These are phyloP conservation scores for Corrigiola litoralis DNA, from an alignment of 179 eudicot species.

Conservation along the genomic window DNA sequence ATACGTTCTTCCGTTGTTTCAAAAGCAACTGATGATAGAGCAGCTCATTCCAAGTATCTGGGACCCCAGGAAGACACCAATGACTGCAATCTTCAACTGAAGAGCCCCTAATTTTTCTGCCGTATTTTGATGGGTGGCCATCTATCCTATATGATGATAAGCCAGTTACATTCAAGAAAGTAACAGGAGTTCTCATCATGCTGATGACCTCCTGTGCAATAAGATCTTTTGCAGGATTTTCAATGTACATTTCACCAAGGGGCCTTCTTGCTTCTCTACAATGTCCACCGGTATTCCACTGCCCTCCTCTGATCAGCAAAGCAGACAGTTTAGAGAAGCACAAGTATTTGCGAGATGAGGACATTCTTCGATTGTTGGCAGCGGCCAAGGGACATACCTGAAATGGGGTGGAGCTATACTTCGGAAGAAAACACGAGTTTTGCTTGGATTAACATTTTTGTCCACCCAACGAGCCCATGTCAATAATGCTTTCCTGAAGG, in stretches of 20 bases:
- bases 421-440: slow-evolving; percentile 74
- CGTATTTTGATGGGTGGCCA: slow-evolving; percentile 84
- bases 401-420: slow-evolving; percentile 93
- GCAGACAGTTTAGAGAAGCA: slow-evolving; percentile 7
- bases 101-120: slow-evolving; percentile 40
- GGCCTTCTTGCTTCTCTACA: slow-evolving; percentile 70
- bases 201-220: slow-evolving; percentile 54
- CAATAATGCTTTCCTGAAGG: slow-evolving; percentile 57
- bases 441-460: slow-evolving; percentile 45
- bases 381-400: slow-evolving; percentile 45
- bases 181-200: slow-evolving; percentile 65
- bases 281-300: slow-evolving; percentile 89
- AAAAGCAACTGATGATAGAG: slow-evolving; percentile 46
- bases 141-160: slow-evolving; percentile 76
- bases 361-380: neutral
- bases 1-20: slow-evolving; percentile 16
- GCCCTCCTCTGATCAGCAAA: slow-evolving; percentile 65
- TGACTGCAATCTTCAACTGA: slow-evolving; percentile 88
- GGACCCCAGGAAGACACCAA: slow-evolving; percentile 95
- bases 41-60: slow-evolving; percentile 80
- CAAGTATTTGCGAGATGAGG: neutral
- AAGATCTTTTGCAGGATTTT: slow-evolving; percentile 48
- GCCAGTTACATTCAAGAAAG: slow-evolving; percentile 57
- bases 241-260: slow-evolving; percentile 26
- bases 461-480: slow-evolving; percentile 97